A percentile compares a stretch with the other conserved stretches of the same genome.
Conservation (phyloP, 306 rosid species). For the Cucurbita maxima region DNA sequence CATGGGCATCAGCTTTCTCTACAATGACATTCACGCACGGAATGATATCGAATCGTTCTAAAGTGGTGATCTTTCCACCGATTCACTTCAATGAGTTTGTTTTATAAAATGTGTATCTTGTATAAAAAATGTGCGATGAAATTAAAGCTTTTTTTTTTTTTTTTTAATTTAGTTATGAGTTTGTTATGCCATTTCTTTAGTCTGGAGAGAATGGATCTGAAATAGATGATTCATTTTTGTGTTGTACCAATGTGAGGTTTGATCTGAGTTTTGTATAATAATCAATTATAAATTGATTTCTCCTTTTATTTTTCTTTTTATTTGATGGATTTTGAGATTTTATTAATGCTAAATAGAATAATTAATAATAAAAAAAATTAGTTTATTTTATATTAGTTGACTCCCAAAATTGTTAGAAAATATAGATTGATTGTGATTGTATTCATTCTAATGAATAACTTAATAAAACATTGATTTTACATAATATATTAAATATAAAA, state of each 20-base stretch:
- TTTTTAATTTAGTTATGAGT: too few species aligned
- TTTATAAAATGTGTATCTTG: too few species aligned
- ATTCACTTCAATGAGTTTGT: neutral
- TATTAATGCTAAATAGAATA: too few species aligned
- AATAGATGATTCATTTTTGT: neutral
- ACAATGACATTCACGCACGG: slow-evolving; percentile 5
- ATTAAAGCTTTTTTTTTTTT: neutral
- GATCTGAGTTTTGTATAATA: neutral
- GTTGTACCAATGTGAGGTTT: neutral
- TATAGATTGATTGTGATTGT: too few species aligned
- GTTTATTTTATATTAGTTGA: too few species aligned
- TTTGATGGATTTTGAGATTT: neutral
- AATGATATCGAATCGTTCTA: neutral
- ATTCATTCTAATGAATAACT: too few species aligned
- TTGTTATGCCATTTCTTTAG: neutral
- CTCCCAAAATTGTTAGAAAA: too few species aligned
- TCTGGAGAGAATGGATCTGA: neutral
- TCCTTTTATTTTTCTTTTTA: neutral
- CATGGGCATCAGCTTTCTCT: slow-evolving; percentile 8
- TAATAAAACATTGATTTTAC: too few species aligned
- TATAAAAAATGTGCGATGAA: neutral
- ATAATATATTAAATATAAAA: too few species aligned
- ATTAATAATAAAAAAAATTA: too few species aligned
- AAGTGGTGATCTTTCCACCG: too few species aligned
- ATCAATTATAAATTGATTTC: too few species aligned